Evolutionary conservation across 192 early-diverging fungal species (phyloP).

Genomic region (Podila horticola): DNA sequence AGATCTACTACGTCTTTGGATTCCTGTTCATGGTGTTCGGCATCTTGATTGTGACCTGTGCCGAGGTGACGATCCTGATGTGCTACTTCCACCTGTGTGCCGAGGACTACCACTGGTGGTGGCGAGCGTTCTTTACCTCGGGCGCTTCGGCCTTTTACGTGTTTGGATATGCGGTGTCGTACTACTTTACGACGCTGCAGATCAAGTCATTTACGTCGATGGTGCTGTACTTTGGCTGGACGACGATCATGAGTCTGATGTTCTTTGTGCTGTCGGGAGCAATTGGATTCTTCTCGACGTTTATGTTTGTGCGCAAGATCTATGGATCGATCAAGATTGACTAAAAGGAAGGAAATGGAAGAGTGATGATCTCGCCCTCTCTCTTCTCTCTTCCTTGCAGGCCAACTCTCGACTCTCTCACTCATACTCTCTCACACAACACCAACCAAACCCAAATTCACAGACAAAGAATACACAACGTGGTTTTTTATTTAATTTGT

Average conservation of each 20-base stretch:
- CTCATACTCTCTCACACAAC: neutral
- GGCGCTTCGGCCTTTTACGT: conserved; percentile 90
- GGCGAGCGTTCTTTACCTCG: conserved; percentile 90
- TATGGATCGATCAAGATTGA: conserved; percentile 91
- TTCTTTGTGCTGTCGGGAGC: conserved; percentile 82
- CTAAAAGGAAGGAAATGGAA: conserved; percentile 32
- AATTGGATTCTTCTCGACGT: conserved; percentile 83
- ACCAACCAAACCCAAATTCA: too few relatives aligned
- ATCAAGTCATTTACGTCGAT: conserved; percentile 84
- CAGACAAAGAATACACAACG: neutral
- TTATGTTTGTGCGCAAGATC: conserved; percentile 83
- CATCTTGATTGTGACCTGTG: conserved; percentile 86
- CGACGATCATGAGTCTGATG: conserved; percentile 76
- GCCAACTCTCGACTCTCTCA: neutral
- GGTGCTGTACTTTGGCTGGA: conserved; percentile 93
- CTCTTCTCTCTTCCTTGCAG: neutral
- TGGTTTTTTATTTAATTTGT: too few relatives aligned
- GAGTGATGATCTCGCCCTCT: too few relatives aligned
- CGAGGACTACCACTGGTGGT: conserved; percentile 89
- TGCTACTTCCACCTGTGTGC: conserved; percentile 91
- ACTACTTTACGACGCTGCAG: conserved; percentile 81
- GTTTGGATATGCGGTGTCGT: conserved; percentile 88
- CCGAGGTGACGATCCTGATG: conserved; percentile 89
- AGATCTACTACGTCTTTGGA: conserved; percentile 94
- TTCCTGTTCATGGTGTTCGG: conserved; percentile 91